Evolutionary conservation across 352 stramenopile species (phyloP).

Genomic region (Phytophthora macrochlamydospora): DNA sequence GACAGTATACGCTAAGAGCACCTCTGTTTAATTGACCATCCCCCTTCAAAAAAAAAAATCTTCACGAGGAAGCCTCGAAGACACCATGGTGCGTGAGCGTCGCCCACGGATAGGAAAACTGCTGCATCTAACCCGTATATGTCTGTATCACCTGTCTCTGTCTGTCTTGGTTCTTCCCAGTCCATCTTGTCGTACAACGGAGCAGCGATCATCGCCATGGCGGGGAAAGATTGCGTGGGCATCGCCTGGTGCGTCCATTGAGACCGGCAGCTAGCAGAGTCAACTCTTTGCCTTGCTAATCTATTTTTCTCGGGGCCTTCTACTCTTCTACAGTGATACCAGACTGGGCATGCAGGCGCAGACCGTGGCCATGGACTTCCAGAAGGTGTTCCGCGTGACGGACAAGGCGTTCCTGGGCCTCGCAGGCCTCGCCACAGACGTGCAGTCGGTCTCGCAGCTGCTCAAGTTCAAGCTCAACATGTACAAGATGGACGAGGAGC

Average conservation of each 20-base stretch:
- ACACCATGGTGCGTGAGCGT: slow-evolving; percentile 37
- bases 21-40: background rate
- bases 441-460: slow-evolving; percentile 97
- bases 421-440: slow-evolving; percentile 97
- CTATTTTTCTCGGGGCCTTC: too few relatives aligned
- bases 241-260: slow-evolving; percentile 90
- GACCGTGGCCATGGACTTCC: slow-evolving; percentile 97
- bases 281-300: background rate
- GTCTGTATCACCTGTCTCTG: background rate
- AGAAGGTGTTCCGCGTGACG: slow-evolving; percentile 99
- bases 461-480: slow-evolving; percentile 96
- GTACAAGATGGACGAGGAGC: slow-evolving; percentile 99
- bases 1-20: too few relatives aligned
- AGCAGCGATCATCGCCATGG: slow-evolving; percentile 98
- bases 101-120: background rate
- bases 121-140: background rate
- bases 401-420: slow-evolving; percentile 97
- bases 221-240: slow-evolving; percentile 98
- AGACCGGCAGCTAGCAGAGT: background rate
- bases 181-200: slow-evolving; percentile 98
- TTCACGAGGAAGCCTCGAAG: slow-evolving; percentile 18
- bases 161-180: slow-evolving; percentile 24
- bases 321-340: slow-evolving; percentile 81
- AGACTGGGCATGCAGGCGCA: slow-evolving; percentile 96
- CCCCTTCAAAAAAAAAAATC: slow-evolving; percentile 31